These are phyloP conservation scores for Ceratocystis papillata DNA, from an alignment of 2,329 filamentous ascomycete species.

Conservation along the genomic window DNA sequence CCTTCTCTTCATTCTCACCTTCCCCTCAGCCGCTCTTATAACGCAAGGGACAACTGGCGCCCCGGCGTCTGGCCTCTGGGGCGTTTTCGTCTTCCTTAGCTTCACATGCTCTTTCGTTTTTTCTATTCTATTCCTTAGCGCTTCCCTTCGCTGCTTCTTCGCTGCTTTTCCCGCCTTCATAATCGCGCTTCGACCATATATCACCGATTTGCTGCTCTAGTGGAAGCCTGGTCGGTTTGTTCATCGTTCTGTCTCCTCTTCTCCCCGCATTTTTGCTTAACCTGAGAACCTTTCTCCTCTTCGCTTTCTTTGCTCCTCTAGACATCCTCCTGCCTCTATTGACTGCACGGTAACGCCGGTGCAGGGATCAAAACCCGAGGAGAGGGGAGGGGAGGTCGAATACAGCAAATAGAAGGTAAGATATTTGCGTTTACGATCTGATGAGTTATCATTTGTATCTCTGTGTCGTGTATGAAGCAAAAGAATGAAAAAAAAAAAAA, in stretches of 20 bases:
- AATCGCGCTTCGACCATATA: not conserved
- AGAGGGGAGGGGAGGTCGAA: not conserved
- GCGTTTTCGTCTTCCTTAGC: not conserved
- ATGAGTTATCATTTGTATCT: too few species aligned
- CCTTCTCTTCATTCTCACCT: not conserved
- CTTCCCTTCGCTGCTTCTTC: slow-evolving; percentile 8
- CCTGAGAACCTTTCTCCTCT: slow-evolving; percentile 7
- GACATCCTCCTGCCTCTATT: not conserved
- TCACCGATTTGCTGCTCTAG: not conserved
- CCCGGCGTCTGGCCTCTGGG: not conserved
- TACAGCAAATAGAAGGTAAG: slow-evolving; percentile 3
- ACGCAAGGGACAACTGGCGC: not conserved
- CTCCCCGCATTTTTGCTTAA: not conserved
- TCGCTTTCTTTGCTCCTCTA: not conserved
- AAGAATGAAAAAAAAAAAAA: not conserved
- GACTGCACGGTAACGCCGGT: not conserved
- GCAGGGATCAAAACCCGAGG: not conserved
- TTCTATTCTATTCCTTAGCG: not conserved
- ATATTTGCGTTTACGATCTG: not conserved
- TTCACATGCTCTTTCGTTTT: not conserved
- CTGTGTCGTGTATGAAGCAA: too few species aligned
- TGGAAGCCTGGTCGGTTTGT: not conserved
- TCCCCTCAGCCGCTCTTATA: not conserved
- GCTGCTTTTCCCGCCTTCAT: slow-evolving; percentile 11
- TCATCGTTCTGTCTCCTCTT: not conserved